Evolutionary conservation across 192 early-diverging fungal genomes (phyloP).

Genomic region (Pilobolus umbonatus): DNA sequence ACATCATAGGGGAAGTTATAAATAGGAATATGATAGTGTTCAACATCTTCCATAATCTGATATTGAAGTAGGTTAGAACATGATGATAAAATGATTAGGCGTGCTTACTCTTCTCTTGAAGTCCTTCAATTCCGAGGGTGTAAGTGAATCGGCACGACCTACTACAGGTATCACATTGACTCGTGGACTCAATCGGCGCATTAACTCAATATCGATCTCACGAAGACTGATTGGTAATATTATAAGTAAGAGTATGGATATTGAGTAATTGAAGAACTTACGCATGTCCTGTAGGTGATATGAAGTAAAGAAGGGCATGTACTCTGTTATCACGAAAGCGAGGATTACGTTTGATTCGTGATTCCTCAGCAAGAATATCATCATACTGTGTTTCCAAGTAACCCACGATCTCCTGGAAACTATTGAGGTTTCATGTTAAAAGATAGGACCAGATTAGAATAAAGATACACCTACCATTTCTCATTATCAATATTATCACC

Average conservation of each 20-base stretch:
- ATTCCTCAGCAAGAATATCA: constrained; percentile 87
- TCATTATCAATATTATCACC: constrained; percentile 97
- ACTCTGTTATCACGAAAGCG: constrained; percentile 95
- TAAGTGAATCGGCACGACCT: constrained; percentile 89
- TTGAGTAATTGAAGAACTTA: constrained; percentile 25
- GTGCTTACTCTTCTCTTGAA: constrained; percentile 75
- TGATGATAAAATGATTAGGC: too few species aligned
- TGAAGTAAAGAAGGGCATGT: constrained; percentile 96
- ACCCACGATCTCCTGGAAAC: constrained; percentile 87
- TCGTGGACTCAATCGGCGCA: constrained; percentile 84
- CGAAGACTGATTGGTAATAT: constrained; percentile 56
- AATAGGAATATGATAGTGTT: constrained; percentile 90
- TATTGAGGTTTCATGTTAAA: constrained; percentile 20
- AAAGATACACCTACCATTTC: constrained; percentile 58
- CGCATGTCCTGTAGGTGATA: constrained; percentile 94
- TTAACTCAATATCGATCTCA: constrained; percentile 93
- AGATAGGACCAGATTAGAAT: neutral
- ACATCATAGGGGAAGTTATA: constrained; percentile 94
- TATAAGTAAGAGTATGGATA: constrained; percentile 5
- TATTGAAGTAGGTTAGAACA: neutral
- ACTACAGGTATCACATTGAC: constrained; percentile 98
- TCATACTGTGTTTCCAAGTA: constrained; percentile 96
- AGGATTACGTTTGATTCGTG: constrained; percentile 76
- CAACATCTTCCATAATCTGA: constrained; percentile 94
- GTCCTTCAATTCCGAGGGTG: constrained; percentile 72